Base-by-base conservation (phyloP, 768 basidiomycete species). In the Xerocomus potaroensis region DNA sequence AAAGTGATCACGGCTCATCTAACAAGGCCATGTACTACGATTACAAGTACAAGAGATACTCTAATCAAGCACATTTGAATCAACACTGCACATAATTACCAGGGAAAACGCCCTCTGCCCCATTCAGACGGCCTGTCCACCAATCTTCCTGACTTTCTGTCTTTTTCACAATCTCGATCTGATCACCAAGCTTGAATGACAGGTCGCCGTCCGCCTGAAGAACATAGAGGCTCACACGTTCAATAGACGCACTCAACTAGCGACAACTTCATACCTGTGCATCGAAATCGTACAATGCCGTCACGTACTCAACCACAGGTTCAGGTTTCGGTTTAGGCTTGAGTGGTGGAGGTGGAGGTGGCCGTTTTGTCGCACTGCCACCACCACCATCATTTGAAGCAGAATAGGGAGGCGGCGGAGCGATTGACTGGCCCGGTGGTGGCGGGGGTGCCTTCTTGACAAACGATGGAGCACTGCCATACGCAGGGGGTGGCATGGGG, bases 111-210 rank as follows among this genome's bases (percentile, higher is more conserved):
- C 94, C 94, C 63, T 90, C 80, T 51, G 65, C 63, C 7, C 92
- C 92, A 54, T 90, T 82, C 55, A 95, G 43, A 58, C 79, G 77
- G 7, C 95, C 94, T 22, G 93, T 96, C 95, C 95, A 98, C 94
- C 94, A 97, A 62, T 98, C 94, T 62, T 98, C 91, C 22, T 83
- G 62, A 58, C 82, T 93, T 7, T 77, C 79, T 15, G 85, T 83
- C 66, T 79, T 80, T 66, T 93, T 84, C 29, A 96, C 76, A 44
- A 98, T 72, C 69, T 95, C 91, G 65, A 98, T 97, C 54, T 78
- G 74, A 66, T 97, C 94, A 14, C 95, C 95, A 14, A 81, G 79
- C 51, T 74, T 81, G 72, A 98, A 98, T 1, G 84, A 86, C 46
- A 98, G 70, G 67, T 98, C 95, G 2, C 95, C 95, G 0, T 88